These are phyloP conservation scores for Rosellinia necatrix DNA, from an alignment of 2,329 filamentous ascomycete species.

Conservation along the genomic window DNA sequence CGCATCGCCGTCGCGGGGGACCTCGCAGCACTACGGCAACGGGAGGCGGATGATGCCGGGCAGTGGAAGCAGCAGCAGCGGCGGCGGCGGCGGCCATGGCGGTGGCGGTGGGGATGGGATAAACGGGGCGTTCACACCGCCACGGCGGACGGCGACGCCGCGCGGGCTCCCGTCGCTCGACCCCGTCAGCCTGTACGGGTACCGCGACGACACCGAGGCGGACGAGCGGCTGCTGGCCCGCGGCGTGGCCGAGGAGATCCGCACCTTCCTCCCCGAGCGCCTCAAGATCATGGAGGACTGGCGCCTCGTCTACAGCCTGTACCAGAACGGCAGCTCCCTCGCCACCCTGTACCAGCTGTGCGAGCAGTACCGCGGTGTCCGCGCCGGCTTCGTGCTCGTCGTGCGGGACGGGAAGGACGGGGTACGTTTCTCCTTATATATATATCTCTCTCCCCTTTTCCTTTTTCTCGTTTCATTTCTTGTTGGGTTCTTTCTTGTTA, in stretches of 20 bases:
- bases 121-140: slow-evolving; percentile 60
- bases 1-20: slow-evolving; percentile 26
- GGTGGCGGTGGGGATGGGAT: slow-evolving; percentile 50
- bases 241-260: slow-evolving; percentile 87
- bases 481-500: neutral
- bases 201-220: slow-evolving; percentile 61
- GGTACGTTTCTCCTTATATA: slow-evolving; percentile 53
- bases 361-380: slow-evolving; percentile 65
- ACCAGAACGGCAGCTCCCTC: slow-evolving; percentile 88
- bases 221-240: slow-evolving; percentile 70
- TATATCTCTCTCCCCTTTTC: neutral
- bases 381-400: slow-evolving; percentile 89
- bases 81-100: neutral
- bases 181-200: slow-evolving; percentile 73
- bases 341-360: slow-evolving; percentile 84
- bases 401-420: slow-evolving; percentile 77
- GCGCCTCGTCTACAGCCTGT: slow-evolving; percentile 84
- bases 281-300: slow-evolving; percentile 87
- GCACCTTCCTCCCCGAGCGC: slow-evolving; percentile 83
- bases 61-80: too few species aligned
- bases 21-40: slow-evolving; percentile 34
- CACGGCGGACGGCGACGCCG: slow-evolving; percentile 47
- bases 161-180: slow-evolving; percentile 83
- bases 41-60: too few species aligned
- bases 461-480: neutral